A percentile compares a stretch with the other conserved stretches of the same genome.
These are phyloP conservation scores for Solanum chaucha DNA, from an alignment of 257 asterid species.

Conservation along the genomic window DNA sequence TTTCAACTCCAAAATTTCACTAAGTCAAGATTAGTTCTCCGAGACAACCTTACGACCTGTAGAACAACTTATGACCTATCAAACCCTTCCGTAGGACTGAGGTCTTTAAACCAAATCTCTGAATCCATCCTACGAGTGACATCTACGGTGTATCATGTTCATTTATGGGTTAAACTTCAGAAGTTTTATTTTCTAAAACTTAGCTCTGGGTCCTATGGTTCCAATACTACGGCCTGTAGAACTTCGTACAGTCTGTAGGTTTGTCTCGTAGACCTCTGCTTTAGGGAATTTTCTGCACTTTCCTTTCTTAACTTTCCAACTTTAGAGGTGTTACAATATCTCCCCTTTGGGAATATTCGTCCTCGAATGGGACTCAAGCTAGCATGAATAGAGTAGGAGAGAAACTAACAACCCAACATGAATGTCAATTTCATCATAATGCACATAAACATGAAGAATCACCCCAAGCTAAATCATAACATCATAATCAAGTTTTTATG, in stretches of 20 bases:
- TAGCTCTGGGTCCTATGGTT: background rate
- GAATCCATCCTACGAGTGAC: no score
- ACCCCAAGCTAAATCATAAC: background rate
- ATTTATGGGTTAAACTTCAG: no score
- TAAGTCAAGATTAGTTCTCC: no score
- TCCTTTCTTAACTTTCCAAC: background rate
- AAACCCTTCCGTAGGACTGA: no score
- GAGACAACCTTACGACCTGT: no score
- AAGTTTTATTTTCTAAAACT: no score
- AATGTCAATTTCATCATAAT: background rate
- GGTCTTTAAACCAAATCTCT: no score
- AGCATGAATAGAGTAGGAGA: background rate
- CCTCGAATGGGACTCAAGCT: background rate
- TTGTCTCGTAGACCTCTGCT: background rate
- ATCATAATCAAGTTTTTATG: background rate
- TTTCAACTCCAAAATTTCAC: no score
- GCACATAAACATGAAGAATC: background rate
- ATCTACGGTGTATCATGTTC: no score
- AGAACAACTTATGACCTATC: no score
- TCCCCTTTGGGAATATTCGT: background rate
- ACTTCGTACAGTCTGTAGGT: background rate
- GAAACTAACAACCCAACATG: background rate
- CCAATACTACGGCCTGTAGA: background rate
- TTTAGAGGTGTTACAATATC: background rate
- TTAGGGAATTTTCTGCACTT: background rate